Conservation (phyloP, 495 filamentous ascomycete genomes). For the Cairneyella variabilis region DNA sequence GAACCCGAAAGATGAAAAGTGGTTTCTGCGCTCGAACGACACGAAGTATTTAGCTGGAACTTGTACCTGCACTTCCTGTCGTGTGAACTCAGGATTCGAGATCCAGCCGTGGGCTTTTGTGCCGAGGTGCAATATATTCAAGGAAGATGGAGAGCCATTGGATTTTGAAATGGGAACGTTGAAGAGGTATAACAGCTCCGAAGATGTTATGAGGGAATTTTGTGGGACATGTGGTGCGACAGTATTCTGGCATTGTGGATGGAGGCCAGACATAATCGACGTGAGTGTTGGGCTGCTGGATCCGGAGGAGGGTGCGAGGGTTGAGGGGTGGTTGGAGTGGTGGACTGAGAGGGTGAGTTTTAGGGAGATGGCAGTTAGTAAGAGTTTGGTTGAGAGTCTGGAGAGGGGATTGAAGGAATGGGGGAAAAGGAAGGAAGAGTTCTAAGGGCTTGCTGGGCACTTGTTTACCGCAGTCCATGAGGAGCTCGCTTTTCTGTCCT, state of each 20-base stretch:
- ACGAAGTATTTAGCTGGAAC: conserved; percentile 58
- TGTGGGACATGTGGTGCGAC: conserved; percentile 62
- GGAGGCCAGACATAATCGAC: conserved; percentile 57
- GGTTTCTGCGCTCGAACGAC: conserved; percentile 43
- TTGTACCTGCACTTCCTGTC: conserved; percentile 64
- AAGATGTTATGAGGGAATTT: conserved; percentile 56
- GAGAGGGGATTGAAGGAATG: conserved; percentile 21
- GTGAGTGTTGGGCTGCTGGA: conserved; percentile 60
- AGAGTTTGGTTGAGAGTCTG: conserved; percentile 26
- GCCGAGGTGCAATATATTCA: conserved; percentile 55
- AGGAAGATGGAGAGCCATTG: conserved; percentile 36
- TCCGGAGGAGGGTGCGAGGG: conserved; percentile 47
- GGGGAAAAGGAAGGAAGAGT: conserved; percentile 5
- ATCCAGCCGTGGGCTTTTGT: conserved; percentile 68
- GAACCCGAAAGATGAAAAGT: conserved; percentile 45
- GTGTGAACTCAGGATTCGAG: conserved; percentile 59
- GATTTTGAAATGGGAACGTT: conserved; percentile 46
- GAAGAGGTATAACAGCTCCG: conserved; percentile 49
- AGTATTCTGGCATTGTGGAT: conserved; percentile 60
- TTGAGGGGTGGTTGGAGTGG: conserved; percentile 61
- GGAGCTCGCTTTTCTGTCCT: too few relatives aligned
- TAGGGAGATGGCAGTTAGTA: conserved; percentile 50
- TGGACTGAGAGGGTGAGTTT: conserved; percentile 55
- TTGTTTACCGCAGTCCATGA: too few relatives aligned
- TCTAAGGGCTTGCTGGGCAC: too few relatives aligned